These are phyloP conservation scores for Fallopia convolvulus DNA, from an alignment of 148 eudicot species.

Conservation along the genomic window DNA sequence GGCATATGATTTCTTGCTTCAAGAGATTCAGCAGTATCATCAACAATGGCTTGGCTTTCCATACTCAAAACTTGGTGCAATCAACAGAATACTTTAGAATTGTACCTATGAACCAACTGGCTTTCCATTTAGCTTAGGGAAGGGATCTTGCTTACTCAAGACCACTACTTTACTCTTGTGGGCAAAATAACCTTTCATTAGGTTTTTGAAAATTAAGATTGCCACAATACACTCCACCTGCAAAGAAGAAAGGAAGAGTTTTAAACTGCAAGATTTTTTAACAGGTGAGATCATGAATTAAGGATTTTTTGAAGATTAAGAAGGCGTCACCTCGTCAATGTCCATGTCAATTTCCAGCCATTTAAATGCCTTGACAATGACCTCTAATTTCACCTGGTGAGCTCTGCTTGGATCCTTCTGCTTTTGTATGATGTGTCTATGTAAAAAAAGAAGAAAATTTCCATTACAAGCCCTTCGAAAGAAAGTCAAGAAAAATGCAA, in stretches of 20 bases:
- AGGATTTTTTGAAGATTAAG: background rate
- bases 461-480: background rate
- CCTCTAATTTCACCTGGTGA: conserved; percentile 86
- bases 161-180: conserved; percentile 96
- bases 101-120: conserved; percentile 49
- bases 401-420: conserved; percentile 77
- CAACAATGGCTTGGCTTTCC: background rate
- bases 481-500: background rate
- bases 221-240: conserved; percentile 96
- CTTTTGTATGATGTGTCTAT: conserved; percentile 67
- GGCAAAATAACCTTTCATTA: conserved; percentile 90
- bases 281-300: background rate
- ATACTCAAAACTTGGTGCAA: background rate
- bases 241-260: conserved; percentile 1
- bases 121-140: conserved; percentile 80
- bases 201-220: conserved; percentile 81
- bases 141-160: conserved; percentile 94
- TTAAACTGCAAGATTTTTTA: background rate
- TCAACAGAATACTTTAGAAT: background rate
- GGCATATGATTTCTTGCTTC: background rate
- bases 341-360: conserved; percentile 98
- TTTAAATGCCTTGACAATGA: conserved; percentile 79
- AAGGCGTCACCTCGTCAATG: conserved; percentile 69
- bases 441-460: background rate
- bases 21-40: background rate